Evolutionary conservation across 306 rosid species (phyloP).

Genomic region (Trifolium fragiferum): DNA sequence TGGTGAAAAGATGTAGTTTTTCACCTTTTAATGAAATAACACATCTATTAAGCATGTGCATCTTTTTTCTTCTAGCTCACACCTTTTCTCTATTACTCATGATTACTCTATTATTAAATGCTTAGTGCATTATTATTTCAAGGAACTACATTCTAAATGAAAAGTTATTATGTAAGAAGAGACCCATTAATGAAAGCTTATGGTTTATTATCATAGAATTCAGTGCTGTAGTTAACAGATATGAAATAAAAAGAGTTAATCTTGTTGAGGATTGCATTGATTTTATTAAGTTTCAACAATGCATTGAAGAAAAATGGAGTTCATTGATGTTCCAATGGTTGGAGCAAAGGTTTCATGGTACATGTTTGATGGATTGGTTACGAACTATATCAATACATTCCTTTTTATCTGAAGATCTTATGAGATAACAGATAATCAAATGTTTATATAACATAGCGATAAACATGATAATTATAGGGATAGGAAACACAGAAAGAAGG

Average conservation of each 20-base stretch:
- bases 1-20: too few relatives aligned
- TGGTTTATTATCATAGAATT: background rate
- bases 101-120: background rate
- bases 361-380: background rate
- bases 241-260: background rate
- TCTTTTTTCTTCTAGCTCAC: background rate
- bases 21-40: background rate
- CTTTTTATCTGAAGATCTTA: background rate
- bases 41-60: too few relatives aligned
- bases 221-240: background rate
- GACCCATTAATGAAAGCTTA: background rate
- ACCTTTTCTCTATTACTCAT: background rate
- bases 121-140: background rate
- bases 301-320: too few relatives aligned
- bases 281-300: too few relatives aligned
- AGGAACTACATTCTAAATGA: background rate
- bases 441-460: background rate
- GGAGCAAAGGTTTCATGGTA: background rate
- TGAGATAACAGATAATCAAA: background rate
- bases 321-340: too few relatives aligned
- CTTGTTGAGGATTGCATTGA: background rate
- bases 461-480: background rate
- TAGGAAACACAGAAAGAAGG: background rate
- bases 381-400: background rate
- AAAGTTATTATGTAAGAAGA: background rate